Evolutionary conservation across 163 green algal species (phyloP).

Genomic region (Prototheca wickerhamii): DNA sequence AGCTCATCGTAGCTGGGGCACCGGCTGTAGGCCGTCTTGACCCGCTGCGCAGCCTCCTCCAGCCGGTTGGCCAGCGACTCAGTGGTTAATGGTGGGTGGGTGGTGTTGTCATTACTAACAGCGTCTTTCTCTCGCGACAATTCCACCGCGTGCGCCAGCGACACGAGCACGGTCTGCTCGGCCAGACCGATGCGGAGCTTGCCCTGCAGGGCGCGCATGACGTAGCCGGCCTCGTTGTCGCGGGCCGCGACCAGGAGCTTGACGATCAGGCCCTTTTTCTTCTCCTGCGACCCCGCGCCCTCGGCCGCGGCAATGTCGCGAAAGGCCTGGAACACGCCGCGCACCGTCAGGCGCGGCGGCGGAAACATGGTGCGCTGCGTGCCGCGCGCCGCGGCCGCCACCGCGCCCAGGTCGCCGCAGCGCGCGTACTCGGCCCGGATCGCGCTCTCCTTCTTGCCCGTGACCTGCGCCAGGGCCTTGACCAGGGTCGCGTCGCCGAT

Average conservation of each 20-base stretch:
- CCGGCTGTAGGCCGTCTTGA: constrained; percentile 83
- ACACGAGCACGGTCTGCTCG: constrained; percentile 85
- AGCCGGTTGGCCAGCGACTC: constrained; percentile 66
- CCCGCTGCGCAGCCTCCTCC: constrained; percentile 53
- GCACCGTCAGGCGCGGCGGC: constrained; percentile 64
- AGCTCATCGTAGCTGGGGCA: constrained; percentile 86
- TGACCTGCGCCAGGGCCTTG: constrained; percentile 70
- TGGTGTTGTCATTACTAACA: too few species aligned
- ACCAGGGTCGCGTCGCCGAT: constrained; percentile 90
- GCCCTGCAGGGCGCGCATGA: constrained; percentile 81
- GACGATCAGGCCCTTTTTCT: constrained; percentile 50
- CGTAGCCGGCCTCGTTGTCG: constrained; percentile 74
- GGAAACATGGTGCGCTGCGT: constrained; percentile 81
- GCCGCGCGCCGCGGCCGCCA: constrained; percentile 56
- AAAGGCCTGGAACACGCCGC: constrained; percentile 54
- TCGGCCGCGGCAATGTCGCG: constrained; percentile 54
- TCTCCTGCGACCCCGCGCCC: constrained; percentile 45
- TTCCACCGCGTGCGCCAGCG: constrained; percentile 72
- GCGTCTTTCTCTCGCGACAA: too few species aligned
- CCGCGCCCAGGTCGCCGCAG: constrained; percentile 78
- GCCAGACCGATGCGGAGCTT: constrained; percentile 95
- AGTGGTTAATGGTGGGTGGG: too few species aligned
- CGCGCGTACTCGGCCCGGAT: constrained; percentile 70
- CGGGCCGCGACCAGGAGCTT: constrained; percentile 58
- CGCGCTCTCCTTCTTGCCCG: constrained; percentile 65